These are phyloP conservation scores for Russula olivacea DNA, from an alignment of 768 basidiomycete species.

Conservation along the genomic window DNA sequence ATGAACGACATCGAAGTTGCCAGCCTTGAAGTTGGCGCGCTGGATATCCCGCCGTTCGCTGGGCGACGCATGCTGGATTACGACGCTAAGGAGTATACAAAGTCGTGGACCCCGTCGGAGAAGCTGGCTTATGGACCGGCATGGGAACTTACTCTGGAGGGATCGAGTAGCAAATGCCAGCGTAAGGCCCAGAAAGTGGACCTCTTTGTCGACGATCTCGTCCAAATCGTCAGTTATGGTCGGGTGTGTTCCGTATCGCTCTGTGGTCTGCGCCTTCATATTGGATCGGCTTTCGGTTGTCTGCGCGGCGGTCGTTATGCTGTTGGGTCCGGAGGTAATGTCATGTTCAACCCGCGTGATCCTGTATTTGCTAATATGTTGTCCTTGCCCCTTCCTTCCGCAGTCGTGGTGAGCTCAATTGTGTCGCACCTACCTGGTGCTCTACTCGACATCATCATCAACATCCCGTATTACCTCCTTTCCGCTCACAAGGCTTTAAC, in stretches of 20 bases:
- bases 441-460: conserved; percentile 59
- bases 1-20: conserved; percentile 67
- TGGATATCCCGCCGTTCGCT: conserved; percentile 30
- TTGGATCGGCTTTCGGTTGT: conserved; percentile 50
- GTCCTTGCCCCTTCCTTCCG: conserved; percentile 15
- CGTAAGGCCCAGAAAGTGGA: conserved; percentile 53
- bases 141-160: conserved; percentile 46
- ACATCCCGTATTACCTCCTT: conserved; percentile 59
- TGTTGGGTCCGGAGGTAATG: conserved; percentile 74
- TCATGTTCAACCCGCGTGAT: background rate
- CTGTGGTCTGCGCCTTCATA: conserved; percentile 41
- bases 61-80: conserved; percentile 35
- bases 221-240: conserved; percentile 56
- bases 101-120: conserved; percentile 70
- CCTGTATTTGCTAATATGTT: background rate
- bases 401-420: conserved; percentile 62
- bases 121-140: conserved; percentile 67
- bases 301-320: conserved; percentile 62
- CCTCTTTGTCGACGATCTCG: conserved; percentile 52
- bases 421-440: conserved; percentile 65
- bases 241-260: conserved; percentile 38
- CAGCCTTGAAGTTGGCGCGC: conserved; percentile 65
- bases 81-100: conserved; percentile 40
- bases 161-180: conserved; percentile 37
- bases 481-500: conserved; percentile 56